Percentiles rank a stretch among this genome's conserved stretches.
Evolutionary conservation across 768 basidiomycete species (phyloP).

Genomic region (Amanita polypyramis): DNA sequence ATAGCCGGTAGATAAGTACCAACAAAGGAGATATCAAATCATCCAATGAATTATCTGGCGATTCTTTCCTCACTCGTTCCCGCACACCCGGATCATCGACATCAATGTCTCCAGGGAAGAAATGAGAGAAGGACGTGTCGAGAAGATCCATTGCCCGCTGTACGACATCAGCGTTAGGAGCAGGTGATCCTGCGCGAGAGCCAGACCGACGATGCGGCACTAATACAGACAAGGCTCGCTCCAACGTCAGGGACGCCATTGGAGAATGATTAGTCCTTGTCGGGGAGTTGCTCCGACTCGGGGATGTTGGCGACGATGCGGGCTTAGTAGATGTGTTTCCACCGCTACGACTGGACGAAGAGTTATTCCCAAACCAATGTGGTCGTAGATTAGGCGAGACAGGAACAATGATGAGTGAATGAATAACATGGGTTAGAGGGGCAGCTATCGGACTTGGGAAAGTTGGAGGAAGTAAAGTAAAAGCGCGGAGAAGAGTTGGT

Average conservation of each 20-base stretch:
- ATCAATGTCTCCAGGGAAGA: constrained; percentile 55
- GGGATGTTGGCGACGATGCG: constrained; percentile 20
- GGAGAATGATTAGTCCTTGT: constrained; percentile 18
- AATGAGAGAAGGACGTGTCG: constrained; percentile 45
- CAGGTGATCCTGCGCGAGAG: constrained; percentile 34
- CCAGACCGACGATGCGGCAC: constrained; percentile 37
- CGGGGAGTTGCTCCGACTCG: constrained; percentile 31
- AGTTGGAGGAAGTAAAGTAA: constrained; percentile 53
- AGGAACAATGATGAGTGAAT: constrained; percentile 74
- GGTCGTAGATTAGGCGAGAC: constrained; percentile 42
- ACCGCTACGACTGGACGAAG: constrained; percentile 24
- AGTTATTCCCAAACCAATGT: constrained; percentile 49
- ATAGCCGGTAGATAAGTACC: constrained; percentile 64
- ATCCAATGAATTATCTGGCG: constrained; percentile 51
- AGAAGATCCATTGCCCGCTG: constrained; percentile 60
- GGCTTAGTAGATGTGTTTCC: constrained; percentile 26
- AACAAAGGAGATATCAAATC: constrained; percentile 70
- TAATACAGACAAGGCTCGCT: constrained; percentile 48
- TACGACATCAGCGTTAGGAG: constrained; percentile 39
- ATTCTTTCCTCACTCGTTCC: constrained; percentile 35
- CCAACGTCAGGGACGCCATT: constrained; percentile 29
- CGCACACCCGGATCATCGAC: constrained; percentile 57
- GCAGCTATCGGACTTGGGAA: constrained; percentile 55
- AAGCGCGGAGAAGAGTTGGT: constrained; percentile 57
- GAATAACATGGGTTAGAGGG: constrained; percentile 75